Evolutionary conservation across 805 yeast species (phyloP).

Genomic region (Isabelozyma gotoi): DNA sequence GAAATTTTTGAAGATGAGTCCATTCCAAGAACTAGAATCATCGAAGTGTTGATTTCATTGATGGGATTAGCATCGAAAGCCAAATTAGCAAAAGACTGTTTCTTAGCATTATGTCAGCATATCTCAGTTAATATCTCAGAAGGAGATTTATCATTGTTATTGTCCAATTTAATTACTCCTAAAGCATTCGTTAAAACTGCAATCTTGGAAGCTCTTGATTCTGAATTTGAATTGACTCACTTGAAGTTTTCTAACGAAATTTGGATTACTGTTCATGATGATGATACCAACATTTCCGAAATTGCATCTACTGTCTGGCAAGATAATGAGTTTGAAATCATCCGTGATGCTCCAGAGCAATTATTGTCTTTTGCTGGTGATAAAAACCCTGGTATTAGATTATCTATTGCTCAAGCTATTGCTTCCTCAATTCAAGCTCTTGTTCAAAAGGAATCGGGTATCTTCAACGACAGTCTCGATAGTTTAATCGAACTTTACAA

Average conservation of each 20-base stretch:
- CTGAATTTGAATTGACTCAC: slow-evolving; percentile 65
- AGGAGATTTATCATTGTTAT: slow-evolving; percentile 57
- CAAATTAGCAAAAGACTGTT: slow-evolving; percentile 79
- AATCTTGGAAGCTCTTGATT: slow-evolving; percentile 79
- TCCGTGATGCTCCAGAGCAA: slow-evolving; percentile 41
- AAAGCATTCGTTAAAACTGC: slow-evolving; percentile 74
- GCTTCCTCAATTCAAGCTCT: slow-evolving; percentile 50
- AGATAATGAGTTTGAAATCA: slow-evolving; percentile 61
- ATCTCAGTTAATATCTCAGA: slow-evolving; percentile 61
- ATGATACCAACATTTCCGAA: slow-evolving; percentile 58
- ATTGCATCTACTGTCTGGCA: slow-evolving; percentile 83
- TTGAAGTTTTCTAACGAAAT: slow-evolving; percentile 60
- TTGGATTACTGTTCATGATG: slow-evolving; percentile 78
- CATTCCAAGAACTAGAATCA: slow-evolving; percentile 67
- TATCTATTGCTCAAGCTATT: slow-evolving; percentile 70
- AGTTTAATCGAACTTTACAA: slow-evolving; percentile 56
- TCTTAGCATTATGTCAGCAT: slow-evolving; percentile 73
- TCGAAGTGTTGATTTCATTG: slow-evolving; percentile 61
- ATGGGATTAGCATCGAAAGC: slow-evolving; percentile 76
- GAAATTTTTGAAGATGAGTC: slow-evolving; percentile 64
- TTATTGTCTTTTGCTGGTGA: slow-evolving; percentile 53
- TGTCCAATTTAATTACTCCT: slow-evolving; percentile 57
- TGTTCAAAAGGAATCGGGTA: slow-evolving; percentile 8
- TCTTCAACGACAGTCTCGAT: slow-evolving; percentile 35
- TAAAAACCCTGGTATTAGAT: slow-evolving; percentile 64